These are phyloP conservation scores for Candida smagusa DNA, from an alignment of 1,139 yeast genomes.

Conservation along the genomic window DNA sequence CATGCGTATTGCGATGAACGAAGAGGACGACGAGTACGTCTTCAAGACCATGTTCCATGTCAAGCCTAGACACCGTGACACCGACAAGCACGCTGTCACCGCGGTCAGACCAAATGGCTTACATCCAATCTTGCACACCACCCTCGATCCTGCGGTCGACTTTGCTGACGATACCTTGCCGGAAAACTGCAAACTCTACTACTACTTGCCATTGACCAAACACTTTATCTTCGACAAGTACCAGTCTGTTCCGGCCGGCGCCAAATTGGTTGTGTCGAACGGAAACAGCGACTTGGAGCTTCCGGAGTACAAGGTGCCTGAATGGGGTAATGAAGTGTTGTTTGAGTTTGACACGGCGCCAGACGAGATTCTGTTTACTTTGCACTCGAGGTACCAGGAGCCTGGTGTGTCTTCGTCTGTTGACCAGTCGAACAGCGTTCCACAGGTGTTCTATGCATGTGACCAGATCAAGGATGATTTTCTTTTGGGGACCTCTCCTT, in stretches of 20 bases:
- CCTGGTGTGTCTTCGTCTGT: constrained; percentile 18
- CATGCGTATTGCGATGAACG: constrained; percentile 27
- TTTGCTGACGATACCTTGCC: constrained; percentile 12
- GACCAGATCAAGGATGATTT: constrained; percentile 21
- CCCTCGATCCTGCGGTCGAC: constrained; percentile 9
- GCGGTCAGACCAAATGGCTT: constrained; percentile 29
- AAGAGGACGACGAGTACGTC: constrained; percentile 15
- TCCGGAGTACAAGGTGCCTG: constrained; percentile 37
- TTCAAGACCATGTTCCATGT: constrained; percentile 42
- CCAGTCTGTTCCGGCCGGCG: constrained; percentile 28
- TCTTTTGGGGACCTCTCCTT: constrained; percentile 35
- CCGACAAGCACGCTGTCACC: constrained; percentile 8
- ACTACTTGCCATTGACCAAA: constrained; percentile 30
- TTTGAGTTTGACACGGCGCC: constrained; percentile 21
- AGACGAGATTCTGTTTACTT: constrained; percentile 21
- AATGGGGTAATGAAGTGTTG: constrained; percentile 44
- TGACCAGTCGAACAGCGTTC: constrained; percentile 14
- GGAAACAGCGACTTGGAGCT: constrained; percentile 40
- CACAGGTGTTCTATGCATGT: constrained; percentile 35
- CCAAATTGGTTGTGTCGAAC: constrained; percentile 23
- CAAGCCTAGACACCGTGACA: constrained; percentile 38
- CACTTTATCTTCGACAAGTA: constrained; percentile 41
- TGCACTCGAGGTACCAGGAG: constrained; percentile 40
- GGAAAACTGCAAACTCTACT: constrained; percentile 35
- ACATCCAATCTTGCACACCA: constrained; percentile 32